Base-by-base conservation (phyloP, 768 basidiomycete genomes). In the Phaffia tasmanica region DNA sequence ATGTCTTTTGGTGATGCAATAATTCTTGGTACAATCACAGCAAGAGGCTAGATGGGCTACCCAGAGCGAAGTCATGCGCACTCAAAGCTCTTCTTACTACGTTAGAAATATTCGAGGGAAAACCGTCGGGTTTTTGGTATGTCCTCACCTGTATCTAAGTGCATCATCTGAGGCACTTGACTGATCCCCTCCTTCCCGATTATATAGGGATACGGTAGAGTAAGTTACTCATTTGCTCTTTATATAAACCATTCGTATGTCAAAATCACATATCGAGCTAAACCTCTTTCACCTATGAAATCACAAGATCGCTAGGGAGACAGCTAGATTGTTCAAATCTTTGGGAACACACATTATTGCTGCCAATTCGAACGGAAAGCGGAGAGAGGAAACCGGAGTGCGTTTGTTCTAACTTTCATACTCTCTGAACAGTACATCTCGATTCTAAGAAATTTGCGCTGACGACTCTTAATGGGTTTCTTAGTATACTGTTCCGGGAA, bases 401-500 rank as follows among this genome's bases (percentile, higher is more conserved):
- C 66, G 73, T 72, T 16, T 25, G 1, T 47, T 48, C 57, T 30
- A 7, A 19, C 3, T 58, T 27, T 47, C 5, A 29, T 14, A 21
- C 30, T 19, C 30, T 47, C 35, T 47, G 23, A 47, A 42, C n/a
- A 48, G 19, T 58, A 25, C 25, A 19, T 21, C 29, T 7, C 6
- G 21, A 30, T 4, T 7, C 51, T n/a, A 16, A 30, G 8, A 9
- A 11, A 50, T 63, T 14, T 46, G 29, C n/a, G 35, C 11, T 11
- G 35, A 11, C 35, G 6, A 42, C 35, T 42, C 11, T 42, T 11
- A 42, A 5, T 42, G 35, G 11, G 35, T 9, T 42, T 30, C 16
- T n/a, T 62, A 76, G 75, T 76, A 72, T 54, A 70, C 75, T 47
- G 65, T 74, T 11, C 74, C 74, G 1, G 75, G 75, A 0, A 76